Evolutionary conservation across 2,329 filamentous ascomycete species (phyloP).

Genomic region (Ophiocordyceps australis): DNA sequence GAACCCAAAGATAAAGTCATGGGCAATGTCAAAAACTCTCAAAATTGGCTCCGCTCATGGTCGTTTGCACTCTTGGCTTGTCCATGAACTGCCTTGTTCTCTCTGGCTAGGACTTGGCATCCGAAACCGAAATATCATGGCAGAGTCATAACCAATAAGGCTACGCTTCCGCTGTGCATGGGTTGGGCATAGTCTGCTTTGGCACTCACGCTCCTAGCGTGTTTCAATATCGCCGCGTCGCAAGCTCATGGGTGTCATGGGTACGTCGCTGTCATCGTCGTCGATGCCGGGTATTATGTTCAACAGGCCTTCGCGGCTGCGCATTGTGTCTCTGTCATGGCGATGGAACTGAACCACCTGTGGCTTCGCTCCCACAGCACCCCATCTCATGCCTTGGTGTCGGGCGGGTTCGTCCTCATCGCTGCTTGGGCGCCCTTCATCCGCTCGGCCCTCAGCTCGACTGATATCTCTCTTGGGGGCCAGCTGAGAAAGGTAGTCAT

Average conservation of each 20-base stretch:
- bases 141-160: too few relatives aligned
- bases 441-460: slow-evolving; percentile 22
- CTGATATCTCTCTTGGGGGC: slow-evolving; percentile 9
- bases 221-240: too few relatives aligned
- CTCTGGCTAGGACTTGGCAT: too few relatives aligned
- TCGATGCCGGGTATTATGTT: slow-evolving; percentile 18
- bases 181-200: background rate
- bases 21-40: too few relatives aligned
- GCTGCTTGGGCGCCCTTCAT: slow-evolving; percentile 35
- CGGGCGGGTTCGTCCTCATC: slow-evolving; percentile 32
- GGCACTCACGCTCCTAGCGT: too few relatives aligned
- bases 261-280: slow-evolving; percentile 11
- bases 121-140: too few relatives aligned
- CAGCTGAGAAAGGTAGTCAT: slow-evolving; percentile 51
- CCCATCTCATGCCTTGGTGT: slow-evolving; percentile 31
- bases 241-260: too few relatives aligned
- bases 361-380: slow-evolving; percentile 26
- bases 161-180: background rate
- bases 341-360: slow-evolving; percentile 40
- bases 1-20: too few relatives aligned
- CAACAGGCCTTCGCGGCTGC: slow-evolving; percentile 32
- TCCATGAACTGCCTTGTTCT: too few relatives aligned
- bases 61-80: too few relatives aligned
- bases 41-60: too few relatives aligned
- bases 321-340: slow-evolving; percentile 23